Evolutionary conservation across 2,329 filamentous ascomycete species (phyloP), one percentile per base, ranked within the genome.

Genomic region (Nectriaceae sp.): DNA sequence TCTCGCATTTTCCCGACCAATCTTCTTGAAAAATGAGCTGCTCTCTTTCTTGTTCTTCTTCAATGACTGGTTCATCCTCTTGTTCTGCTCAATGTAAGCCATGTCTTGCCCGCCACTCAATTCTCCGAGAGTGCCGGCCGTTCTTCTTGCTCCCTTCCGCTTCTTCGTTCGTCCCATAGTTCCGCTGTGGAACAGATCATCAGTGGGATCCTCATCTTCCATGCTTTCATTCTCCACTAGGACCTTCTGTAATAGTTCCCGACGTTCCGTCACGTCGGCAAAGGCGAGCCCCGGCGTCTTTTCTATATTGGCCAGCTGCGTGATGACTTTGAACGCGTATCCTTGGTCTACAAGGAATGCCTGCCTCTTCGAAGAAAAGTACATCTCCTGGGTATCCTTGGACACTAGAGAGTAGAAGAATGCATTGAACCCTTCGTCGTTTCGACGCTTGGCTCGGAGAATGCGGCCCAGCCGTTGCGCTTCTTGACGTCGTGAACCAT

Each of bases 301-400:
- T 52, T 97, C 90, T 55, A 99, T 90, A 42, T 93, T 94, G 63
- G 92, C 87, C 6, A 99, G 79, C 64, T 96, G 90, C 0, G 94
- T 99, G 67, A 99, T 99, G 53, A 97, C 93, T 68, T 97, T 97
- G 80, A 99, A 99, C 0, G 94, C 93, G 67, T 99, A 99, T 10
- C 94, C 94, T 70, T 99, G 94, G 58, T 99, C 94, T 19, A 99
- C 92, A 1, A 99, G 78, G 74, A 99, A 99, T 1, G 94, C 93
- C 70, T 99, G 94, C 10, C 94, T 83, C 70, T 97, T 97, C 4
- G 91, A 92, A 0, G 93, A 97, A 69, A 96, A 99, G 66, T 86
- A 94, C 93, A 99, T 97, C 69, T 99, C 94, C 53, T 92, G 87
- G 0, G 94, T 99, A 66, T 99, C 94, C 68, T 97, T 97, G 5